Evolutionary conservation across 2,329 filamentous ascomycete genomes (phyloP), one percentile per base, ranked within the genome.

Genomic region (Aureobasidium sp.): DNA sequence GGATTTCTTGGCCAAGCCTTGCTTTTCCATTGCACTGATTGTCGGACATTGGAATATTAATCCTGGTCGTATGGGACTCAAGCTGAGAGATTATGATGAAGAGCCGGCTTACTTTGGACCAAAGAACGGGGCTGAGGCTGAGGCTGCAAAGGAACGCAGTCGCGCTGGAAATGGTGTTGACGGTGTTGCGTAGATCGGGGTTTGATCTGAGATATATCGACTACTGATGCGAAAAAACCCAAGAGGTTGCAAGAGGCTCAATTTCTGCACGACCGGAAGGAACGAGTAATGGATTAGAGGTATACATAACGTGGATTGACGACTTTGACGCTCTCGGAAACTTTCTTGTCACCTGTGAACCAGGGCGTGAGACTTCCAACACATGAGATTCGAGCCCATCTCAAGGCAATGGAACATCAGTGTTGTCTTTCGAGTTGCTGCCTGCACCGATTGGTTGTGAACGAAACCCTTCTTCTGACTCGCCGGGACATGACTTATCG

Each of bases 1-100:
- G 0, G 85, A 88, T 61, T 72, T 87, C 7, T 58, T 86, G 1
- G 78, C 84, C 1, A 87, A 87, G 72, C 82, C 82, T 0, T 74
- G 81, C 11, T 87, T 87, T 66, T 80, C 81, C 1, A 72, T 76
- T 5, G 65, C 85, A 1, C 74, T 88, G 0, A 71, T 88, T 37
- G 81, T 75, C 71, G 81, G 82, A 0, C 84, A 86, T 67, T 76
- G 82, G 39, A 81, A 80, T 61, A 85, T 86, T 42, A 79, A 83
- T n/a, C 79, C 82, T 8, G 72, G 73, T 5, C 72, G 76, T 5
- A 72, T 87, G n/a, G 83, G 84, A 1, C 72, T 84, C n/a, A 65
- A 68, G 8, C 74, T 78, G 57, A 66, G 69, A n/a, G 76, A 77
- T 60, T 77, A 76, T 61, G 72, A 75, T 27, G 70, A 61, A 15